These are phyloP conservation scores for Leonotis leonurus DNA, from an alignment of 257 asterid genomes.

Conservation along the genomic window DNA sequence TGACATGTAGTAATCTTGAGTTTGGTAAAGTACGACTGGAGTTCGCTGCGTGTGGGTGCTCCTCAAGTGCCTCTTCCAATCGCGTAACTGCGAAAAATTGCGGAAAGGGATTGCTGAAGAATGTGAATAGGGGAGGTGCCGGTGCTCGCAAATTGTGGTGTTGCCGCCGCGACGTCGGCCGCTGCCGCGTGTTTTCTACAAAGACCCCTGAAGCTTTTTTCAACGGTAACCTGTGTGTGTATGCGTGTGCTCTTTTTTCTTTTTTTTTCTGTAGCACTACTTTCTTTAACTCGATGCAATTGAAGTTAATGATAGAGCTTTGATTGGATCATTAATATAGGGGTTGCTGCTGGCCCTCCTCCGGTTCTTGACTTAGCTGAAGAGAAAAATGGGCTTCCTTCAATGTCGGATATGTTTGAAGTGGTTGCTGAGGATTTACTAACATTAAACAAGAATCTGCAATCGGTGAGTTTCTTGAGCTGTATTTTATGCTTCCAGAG, in stretches of 20 bases:
- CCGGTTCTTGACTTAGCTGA: slow-evolving; percentile 44
- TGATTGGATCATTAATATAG: slow-evolving; percentile 19
- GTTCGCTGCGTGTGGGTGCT: slow-evolving; percentile 57
- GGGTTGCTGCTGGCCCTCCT: slow-evolving; percentile 46
- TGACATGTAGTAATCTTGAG: slow-evolving; percentile 62
- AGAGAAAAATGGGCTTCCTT: slow-evolving; percentile 31
- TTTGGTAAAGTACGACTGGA: slow-evolving; percentile 56
- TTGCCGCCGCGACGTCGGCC: slow-evolving; percentile 43
- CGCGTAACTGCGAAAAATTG: slow-evolving; percentile 28
- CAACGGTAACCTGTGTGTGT: slow-evolving; percentile 42
- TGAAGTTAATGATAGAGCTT: background rate
- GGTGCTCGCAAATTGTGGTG: slow-evolving; percentile 40
- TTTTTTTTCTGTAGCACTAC: background rate
- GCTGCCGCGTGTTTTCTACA: slow-evolving; percentile 54
- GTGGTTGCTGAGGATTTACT: slow-evolving; percentile 75
- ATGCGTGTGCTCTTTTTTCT: too few relatives aligned
- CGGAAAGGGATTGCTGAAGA: slow-evolving; percentile 37
- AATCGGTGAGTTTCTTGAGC: slow-evolving; percentile 51
- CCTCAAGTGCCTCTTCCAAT: slow-evolving; percentile 49
- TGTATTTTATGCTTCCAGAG: background rate
- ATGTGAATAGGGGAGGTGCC: slow-evolving; percentile 38
- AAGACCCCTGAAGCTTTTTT: slow-evolving; percentile 57
- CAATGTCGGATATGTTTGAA: slow-evolving; percentile 59
- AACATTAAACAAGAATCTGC: slow-evolving; percentile 67
- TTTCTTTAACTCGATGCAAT: background rate